phyloP scores from a whole-genome alignment of 352 stramenopile genomes.

The Pythium dissotocum region DNA sequence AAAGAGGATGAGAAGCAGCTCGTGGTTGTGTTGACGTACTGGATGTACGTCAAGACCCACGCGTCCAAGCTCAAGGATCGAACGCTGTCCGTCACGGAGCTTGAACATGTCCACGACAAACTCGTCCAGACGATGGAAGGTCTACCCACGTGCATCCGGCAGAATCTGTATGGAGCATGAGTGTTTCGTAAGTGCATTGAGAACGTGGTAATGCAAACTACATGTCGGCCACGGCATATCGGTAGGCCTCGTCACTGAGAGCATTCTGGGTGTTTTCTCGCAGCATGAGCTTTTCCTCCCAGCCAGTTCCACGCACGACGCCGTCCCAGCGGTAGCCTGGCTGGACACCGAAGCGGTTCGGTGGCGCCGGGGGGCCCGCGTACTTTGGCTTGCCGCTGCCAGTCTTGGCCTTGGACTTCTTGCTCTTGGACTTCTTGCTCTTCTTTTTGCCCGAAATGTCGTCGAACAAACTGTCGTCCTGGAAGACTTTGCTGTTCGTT shows the following conservation, averaged over 20 bases:
- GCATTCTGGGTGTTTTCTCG: slow-evolving; percentile 66
- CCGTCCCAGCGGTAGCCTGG: slow-evolving; percentile 99
- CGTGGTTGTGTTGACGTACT: slow-evolving; percentile 23
- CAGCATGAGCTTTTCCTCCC: slow-evolving; percentile 93
- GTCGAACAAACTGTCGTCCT: slow-evolving; percentile 49
- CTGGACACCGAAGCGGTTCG: slow-evolving; percentile 88
- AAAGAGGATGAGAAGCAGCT: slow-evolving; percentile 8
- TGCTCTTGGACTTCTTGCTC: slow-evolving; percentile 20
- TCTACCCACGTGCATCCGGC: slow-evolving; percentile 4
- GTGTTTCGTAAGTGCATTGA: too few relatives aligned
- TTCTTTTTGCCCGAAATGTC: slow-evolving; percentile 9
- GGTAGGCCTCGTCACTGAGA: slow-evolving; percentile 72
- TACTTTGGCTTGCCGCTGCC: slow-evolving; percentile 62
- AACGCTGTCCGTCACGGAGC: slow-evolving; percentile 3
- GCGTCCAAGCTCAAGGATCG: slow-evolving; percentile 10
- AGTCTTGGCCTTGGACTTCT: slow-evolving; percentile 40
- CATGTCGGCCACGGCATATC: slow-evolving; percentile 83
- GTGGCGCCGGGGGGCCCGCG: slow-evolving; percentile 61
- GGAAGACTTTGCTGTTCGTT: slow-evolving; percentile 76
- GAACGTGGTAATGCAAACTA: slow-evolving; percentile 28
- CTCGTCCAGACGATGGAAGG: slow-evolving; percentile 9
- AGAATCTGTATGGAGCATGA: slow-evolving; percentile 8
- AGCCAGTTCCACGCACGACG: slow-evolving; percentile 95
- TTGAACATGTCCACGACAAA: slow-evolving; percentile 13
- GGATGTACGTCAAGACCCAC: slow-evolving; percentile 21